Evolutionary conservation across 768 basidiomycete species (phyloP), one percentile per base, ranked within the genome.

Genomic region (Xerocomellus dryophilus): DNA sequence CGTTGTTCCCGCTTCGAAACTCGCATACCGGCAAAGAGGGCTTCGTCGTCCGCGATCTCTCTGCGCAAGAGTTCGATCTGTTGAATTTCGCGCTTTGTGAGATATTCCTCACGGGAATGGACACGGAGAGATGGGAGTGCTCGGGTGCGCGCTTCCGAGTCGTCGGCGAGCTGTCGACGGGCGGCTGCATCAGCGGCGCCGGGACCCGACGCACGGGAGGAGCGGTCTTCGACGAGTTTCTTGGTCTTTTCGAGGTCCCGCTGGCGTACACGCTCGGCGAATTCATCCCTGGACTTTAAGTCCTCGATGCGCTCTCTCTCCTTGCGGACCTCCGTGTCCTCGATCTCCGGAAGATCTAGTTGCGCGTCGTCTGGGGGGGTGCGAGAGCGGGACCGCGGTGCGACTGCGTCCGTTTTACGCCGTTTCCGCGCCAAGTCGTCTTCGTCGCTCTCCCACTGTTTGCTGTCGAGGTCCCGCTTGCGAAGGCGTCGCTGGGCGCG

Each of bases 81-180:
- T 71, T 99, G 97, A 34, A 89, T 76, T 76, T 99, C 97, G 65
- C 97, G 89, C 67, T 98, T 98, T 21, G 92, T 89, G 57, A 99
- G 80, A 66, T 99, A 99, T 70, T 95, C 92, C 67, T 98, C 90
- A 49, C 97, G 86, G 2, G 95, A 95, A 62, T 88, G 90, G 53
- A 90, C 77, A 39, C 97, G 85, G 7, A 98, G 78, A 12, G 84
- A 85, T 1, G 94, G 84, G 20, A 86, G 68, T 50, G 81, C 83
- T 47, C 64, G 53, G 3, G 61, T 60, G 43, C 84, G 81, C 29
- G 83, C 83, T 58, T 80, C 79, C 7, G 78, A 59, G 66, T 93
- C 88, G 60, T 97, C 92, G 17, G 90, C 94, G 5, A 98, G 76
- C 53, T 85, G 80, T 57, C 90, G 81, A 60, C 94, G 79, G 57